Base-by-base conservation (phyloP, 352 stramenopile species). In the Blastocystis sp. region DNA sequence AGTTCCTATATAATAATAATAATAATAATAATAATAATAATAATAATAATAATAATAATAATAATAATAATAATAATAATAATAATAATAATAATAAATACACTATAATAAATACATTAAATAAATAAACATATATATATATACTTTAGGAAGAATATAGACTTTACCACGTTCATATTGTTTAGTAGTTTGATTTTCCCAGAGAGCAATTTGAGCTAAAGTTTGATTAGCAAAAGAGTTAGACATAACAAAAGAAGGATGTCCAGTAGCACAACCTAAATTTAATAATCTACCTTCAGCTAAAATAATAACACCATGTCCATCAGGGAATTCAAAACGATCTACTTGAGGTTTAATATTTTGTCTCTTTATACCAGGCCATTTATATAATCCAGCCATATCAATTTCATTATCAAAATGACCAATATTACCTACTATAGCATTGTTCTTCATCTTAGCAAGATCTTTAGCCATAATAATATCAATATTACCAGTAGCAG, bases 291-390 rank as follows among this genome's bases (percentile, higher is more conserved):
- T 82, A 70, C 89, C 88, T 69, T 95, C 87, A 19, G 89, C 89
- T 45, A 96, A 76, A 54, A 97, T 73, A 70, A 97, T 96, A 40
- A 95, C 76, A 69, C 80, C 87, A 64, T 94, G 80, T 64, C 84
- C 86, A 59, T 93, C 79, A 47, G 82, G 71, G 70, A 95, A 97
- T 58, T 94, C 75, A 69, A 95, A 96, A 64, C 77, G 77, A 77
- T 95, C 86, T 18, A 96, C 88, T 75, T 97, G 89, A n/a, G 89
- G 89, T 80, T 97, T 97, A 77, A 96, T 95, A 77, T 96, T 95
- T 65, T 92, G 74, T 36, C 84, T 75, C 73, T 82, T 91, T 52
- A 84, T 80, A 32, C 73, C 73, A 46, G 77, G 77, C 65, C 83
- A 77, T 6, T 66, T 67, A n/a, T 71, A 69, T 32, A 96, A 74